phyloP scores from a whole-genome alignment of 2,329 filamentous ascomycete genomes.

The Sordariomycetes sp. region DNA sequence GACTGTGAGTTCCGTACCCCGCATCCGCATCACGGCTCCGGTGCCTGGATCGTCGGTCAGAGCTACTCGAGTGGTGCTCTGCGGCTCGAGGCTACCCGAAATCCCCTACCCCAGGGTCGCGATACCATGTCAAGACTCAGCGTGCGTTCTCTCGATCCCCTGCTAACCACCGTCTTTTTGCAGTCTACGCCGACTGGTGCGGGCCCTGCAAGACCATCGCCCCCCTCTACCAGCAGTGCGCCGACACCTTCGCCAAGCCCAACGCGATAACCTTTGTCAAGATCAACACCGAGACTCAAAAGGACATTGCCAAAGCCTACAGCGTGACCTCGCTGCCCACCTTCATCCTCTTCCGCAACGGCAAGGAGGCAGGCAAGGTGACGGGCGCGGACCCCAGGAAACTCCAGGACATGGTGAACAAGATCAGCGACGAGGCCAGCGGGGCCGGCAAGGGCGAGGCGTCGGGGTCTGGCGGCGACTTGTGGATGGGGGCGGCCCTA shows the following conservation, averaged over 20 bases:
- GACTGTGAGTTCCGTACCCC: conserved; percentile 56
- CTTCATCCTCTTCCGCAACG: conserved; percentile 78
- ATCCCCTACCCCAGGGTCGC: background rate
- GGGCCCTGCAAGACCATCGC: conserved; percentile 73
- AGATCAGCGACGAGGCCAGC: conserved; percentile 54
- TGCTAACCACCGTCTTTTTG: conserved; percentile 7
- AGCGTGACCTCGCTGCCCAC: conserved; percentile 68
- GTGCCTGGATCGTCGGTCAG: background rate
- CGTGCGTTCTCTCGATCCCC: background rate
- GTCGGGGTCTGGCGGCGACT: conserved; percentile 24
- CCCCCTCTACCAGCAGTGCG: conserved; percentile 69
- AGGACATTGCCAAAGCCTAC: conserved; percentile 62
- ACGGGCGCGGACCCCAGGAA: conserved; percentile 60
- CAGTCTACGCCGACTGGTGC: conserved; percentile 85
- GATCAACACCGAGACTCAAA: conserved; percentile 69
- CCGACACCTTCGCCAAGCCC: conserved; percentile 54
- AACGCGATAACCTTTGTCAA: conserved; percentile 73
- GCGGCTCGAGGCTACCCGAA: background rate
- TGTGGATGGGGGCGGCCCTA: conserved; percentile 62
- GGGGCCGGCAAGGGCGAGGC: conserved; percentile 28
- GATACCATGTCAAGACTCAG: background rate
- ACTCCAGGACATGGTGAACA: conserved; percentile 58
- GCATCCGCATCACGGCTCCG: conserved; percentile 4
- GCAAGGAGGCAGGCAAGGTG: conserved; percentile 44
- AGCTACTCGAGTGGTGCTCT: background rate